These are phyloP conservation scores for Alloteropsis semialata DNA, from an alignment of 176 grass and related monocot genomes.

Conservation along the genomic window DNA sequence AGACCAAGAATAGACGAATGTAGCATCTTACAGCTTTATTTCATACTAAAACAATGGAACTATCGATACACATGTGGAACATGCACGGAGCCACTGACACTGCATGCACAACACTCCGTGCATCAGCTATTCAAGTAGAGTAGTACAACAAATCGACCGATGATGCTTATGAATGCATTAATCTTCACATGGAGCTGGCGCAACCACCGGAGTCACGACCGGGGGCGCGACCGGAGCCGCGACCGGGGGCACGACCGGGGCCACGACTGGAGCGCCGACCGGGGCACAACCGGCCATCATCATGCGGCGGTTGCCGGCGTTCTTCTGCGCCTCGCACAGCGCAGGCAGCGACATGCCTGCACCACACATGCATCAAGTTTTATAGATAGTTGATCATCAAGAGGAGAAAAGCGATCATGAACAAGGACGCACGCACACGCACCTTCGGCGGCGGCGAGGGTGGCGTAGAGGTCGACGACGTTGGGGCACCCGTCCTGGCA, in stretches of 20 bases:
- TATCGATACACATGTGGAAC: background rate
- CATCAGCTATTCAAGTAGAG: background rate
- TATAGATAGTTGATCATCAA: background rate
- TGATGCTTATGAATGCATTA: background rate
- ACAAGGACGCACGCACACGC: background rate
- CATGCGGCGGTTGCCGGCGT: constrained; percentile 13
- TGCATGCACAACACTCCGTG: background rate
- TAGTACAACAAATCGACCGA: background rate
- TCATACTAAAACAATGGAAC: background rate
- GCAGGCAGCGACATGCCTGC: constrained; percentile 14
- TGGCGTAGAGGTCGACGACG: constrained; percentile 61
- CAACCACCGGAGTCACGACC: background rate
- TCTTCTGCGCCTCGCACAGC: constrained; percentile 8
- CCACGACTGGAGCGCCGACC: background rate
- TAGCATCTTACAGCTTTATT: background rate
- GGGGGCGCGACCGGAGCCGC: background rate
- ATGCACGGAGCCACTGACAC: background rate
- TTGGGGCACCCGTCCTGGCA: constrained; percentile 52
- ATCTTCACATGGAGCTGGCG: background rate
- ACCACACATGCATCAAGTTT: background rate
- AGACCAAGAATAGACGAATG: background rate
- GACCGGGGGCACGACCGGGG: background rate
- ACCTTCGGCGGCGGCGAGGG: constrained; percentile 58
- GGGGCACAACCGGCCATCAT: constrained; percentile 27
- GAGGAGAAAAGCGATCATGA: background rate